Evolutionary conservation across 1,139 yeast genomes (phyloP).

Genomic region (Arxiozyma telluris): DNA sequence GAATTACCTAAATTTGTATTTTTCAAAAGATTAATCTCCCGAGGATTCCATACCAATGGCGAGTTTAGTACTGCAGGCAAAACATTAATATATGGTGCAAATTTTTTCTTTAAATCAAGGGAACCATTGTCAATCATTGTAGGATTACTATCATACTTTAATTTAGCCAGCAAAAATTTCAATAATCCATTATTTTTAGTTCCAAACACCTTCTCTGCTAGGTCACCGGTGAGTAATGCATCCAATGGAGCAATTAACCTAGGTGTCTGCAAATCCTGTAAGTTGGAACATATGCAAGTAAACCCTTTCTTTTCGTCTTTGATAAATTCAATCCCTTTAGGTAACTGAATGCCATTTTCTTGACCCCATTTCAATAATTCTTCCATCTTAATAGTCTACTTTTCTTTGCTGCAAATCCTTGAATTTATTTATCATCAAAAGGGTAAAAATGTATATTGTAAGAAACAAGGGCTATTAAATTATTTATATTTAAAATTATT

Average conservation of each 20-base stretch:
- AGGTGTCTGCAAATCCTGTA: conserved; percentile 3
- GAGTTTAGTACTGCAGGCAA: conserved; percentile 52
- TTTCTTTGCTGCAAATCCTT: neutral
- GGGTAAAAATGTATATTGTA: too few species aligned
- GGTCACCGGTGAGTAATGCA: conserved; percentile 35
- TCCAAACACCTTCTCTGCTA: conserved; percentile 38
- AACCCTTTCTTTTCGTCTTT: conserved; percentile 9
- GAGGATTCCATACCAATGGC: conserved; percentile 56
- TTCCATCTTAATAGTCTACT: neutral
- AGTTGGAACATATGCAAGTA: conserved; percentile 28
- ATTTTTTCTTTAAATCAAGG: conserved; percentile 22
- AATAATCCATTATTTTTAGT: conserved; percentile 33
- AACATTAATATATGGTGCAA: conserved; percentile 43
- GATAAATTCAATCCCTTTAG: conserved; percentile 29
- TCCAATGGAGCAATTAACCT: conserved; percentile 35
- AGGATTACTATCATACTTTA: conserved; percentile 30
- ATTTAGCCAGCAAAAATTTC: conserved; percentile 42
- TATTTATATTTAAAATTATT: too few species aligned
- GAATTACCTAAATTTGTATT: conserved; percentile 52
- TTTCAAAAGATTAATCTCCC: conserved; percentile 42
- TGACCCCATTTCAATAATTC: conserved; percentile 39
- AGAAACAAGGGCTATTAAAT: too few species aligned
- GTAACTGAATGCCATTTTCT: conserved; percentile 39
- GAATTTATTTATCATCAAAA: too few species aligned
- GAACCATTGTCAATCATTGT: conserved; percentile 7